phyloP scores from a whole-genome alignment of 306 rosid genomes.

The Biancaea sappan region DNA sequence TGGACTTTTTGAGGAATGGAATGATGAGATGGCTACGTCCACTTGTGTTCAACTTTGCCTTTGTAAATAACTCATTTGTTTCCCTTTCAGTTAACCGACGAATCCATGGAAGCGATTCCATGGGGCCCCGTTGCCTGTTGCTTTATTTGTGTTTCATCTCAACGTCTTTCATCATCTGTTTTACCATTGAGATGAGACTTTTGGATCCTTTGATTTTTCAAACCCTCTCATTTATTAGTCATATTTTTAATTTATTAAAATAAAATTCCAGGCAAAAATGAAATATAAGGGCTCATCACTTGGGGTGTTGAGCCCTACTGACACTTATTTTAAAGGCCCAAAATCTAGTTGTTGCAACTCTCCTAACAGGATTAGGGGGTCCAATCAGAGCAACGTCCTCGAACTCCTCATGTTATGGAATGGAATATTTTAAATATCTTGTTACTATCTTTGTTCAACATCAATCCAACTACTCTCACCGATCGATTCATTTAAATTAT shows the following conservation, averaged over 20 bases:
- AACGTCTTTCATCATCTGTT: not conserved
- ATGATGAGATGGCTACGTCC: not conserved
- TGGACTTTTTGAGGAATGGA: not conserved
- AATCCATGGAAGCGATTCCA: not conserved
- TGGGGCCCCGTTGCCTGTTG: not conserved
- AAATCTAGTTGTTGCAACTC: not conserved
- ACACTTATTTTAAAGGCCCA: not conserved
- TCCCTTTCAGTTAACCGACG: not conserved
- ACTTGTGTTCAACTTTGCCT: not conserved
- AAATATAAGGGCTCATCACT: not conserved
- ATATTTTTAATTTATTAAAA: no score
- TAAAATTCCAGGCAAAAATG: not conserved
- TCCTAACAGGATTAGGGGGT: not conserved
- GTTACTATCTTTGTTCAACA: not conserved
- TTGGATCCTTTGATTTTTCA: not conserved
- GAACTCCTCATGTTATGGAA: not conserved
- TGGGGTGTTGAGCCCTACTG: not conserved
- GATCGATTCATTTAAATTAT: not conserved
- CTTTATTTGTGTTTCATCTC: not conserved
- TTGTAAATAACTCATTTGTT: not conserved
- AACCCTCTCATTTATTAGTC: no score
- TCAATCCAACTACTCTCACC: not conserved
- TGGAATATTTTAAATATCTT: not conserved
- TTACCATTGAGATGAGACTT: not conserved
- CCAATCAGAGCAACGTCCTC: not conserved